Base-by-base conservation (phyloP, 1,139 yeast species). In the Yamadazyma pseudoaaseri region DNA sequence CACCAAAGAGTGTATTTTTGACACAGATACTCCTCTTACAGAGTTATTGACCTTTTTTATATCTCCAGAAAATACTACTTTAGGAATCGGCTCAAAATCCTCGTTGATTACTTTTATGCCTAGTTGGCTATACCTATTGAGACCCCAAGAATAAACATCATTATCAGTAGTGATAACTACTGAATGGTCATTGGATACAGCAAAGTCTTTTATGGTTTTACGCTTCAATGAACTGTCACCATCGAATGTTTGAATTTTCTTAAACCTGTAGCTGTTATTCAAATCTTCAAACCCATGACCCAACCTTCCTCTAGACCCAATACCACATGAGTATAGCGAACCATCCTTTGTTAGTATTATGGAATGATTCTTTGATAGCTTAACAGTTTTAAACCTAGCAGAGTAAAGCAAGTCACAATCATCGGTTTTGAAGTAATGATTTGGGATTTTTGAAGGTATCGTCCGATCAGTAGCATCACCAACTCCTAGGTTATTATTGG, bases 71-170 rank as follows among this genome's bases (percentile, higher is more conserved):
- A 52, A 32, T 0, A 85, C 72, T 31, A 63, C 58, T 24, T 65
- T 60, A 0, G 95, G 94, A 0, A 51, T 41, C 4, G 65, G 45
- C 34, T 70, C 73, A 37, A 65, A 66, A 2, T 56, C 56, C 35
- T 71, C 71, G 10, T 17, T 11, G 2, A 24, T 16, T 8, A 44
- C 33, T 15, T 66, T 64, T 1, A 76, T 62, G 1, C 33, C 33
- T 13, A 86, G 58, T 52, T 86, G 95, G 14, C 73, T 73, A 49
- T 58, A 72, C 18, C 68, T 65, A 49, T 86, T 86, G 40, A 79
- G 65, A 0, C 97, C 97, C 95, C 96, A 89, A 0, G 90, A 60
- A 44, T 68, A 84, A 2, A 86, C 62, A 13, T 69, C 70, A 25
- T 81, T 80, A 8, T 59, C 50, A 1, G 60, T 48, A 1, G 84